Conservation (phyloP, 495 filamentous ascomycete species). For the Elasticomyces elasticus region DNA sequence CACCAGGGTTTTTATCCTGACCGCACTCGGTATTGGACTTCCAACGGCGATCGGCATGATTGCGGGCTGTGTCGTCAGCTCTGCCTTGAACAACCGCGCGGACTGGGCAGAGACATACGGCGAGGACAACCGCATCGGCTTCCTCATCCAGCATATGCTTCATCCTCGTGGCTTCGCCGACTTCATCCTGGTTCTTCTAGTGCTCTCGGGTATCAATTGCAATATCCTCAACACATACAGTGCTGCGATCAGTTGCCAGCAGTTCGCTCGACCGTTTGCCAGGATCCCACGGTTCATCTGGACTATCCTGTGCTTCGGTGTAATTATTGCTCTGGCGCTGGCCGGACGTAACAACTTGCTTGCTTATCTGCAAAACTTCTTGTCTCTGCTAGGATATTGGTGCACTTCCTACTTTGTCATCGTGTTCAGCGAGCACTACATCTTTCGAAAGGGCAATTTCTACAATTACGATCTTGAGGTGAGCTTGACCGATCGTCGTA, state of each 20-base stretch:
- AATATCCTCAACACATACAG: slow-evolving; percentile 38
- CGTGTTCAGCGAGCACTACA: slow-evolving; percentile 49
- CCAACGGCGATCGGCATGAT: slow-evolving; percentile 49
- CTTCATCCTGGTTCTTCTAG: slow-evolving; percentile 41
- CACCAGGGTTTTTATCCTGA: slow-evolving; percentile 44
- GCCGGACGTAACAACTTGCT: slow-evolving; percentile 35
- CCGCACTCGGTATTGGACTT: slow-evolving; percentile 40
- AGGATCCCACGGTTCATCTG: slow-evolving; percentile 37
- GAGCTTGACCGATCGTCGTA: not conserved
- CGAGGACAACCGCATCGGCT: slow-evolving; percentile 44
- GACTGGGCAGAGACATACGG: slow-evolving; percentile 40
- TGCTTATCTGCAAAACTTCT: slow-evolving; percentile 34
- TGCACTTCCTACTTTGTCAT: slow-evolving; percentile 37
- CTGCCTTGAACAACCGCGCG: slow-evolving; percentile 22
- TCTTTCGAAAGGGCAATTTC: slow-evolving; percentile 43
- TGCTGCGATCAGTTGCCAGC: slow-evolving; percentile 35
- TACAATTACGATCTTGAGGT: slow-evolving; percentile 40
- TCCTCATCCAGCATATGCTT: slow-evolving; percentile 44
- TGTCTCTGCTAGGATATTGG: slow-evolving; percentile 30
- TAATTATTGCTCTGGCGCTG: slow-evolving; percentile 35
- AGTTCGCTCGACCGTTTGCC: slow-evolving; percentile 34
- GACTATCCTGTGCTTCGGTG: slow-evolving; percentile 35
- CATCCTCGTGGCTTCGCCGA: slow-evolving; percentile 50
- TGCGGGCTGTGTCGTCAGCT: slow-evolving; percentile 34
- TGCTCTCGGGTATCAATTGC: slow-evolving; percentile 29